phyloP scores from a whole-genome alignment of 441 rosid species.

The Geranium incanum region DNA sequence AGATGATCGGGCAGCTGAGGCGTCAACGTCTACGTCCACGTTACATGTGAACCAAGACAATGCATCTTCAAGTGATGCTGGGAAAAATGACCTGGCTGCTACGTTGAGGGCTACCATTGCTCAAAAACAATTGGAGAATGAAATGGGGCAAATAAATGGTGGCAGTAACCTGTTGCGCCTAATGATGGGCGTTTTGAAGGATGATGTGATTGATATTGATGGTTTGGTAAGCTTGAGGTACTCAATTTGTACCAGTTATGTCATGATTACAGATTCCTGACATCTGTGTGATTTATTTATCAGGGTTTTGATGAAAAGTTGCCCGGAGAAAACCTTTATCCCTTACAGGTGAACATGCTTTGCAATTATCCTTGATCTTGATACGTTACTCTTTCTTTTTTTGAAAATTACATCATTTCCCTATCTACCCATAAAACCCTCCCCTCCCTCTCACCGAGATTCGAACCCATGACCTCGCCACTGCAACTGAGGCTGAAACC shows the following conservation, averaged over 20 bases:
- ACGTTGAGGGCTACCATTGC: constrained; percentile 87
- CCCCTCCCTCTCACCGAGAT: too few relatives aligned
- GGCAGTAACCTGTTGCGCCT: constrained; percentile 76
- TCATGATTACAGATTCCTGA: constrained; percentile 13
- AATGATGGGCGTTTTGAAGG: constrained; percentile 91
- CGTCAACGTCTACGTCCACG: constrained; percentile 64
- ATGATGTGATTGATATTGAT: constrained; percentile 84
- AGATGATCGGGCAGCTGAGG: constrained; percentile 50
- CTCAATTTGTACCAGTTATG: constrained; percentile 16
- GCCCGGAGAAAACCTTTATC: constrained; percentile 81
- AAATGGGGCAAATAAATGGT: constrained; percentile 62
- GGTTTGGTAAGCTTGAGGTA: constrained; percentile 64
- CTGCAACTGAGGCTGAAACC: too few relatives aligned
- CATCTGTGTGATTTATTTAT: constrained; percentile 7
- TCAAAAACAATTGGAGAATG: constrained; percentile 87
- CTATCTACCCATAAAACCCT: too few relatives aligned
- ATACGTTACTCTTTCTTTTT: not conserved
- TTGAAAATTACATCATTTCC: too few relatives aligned
- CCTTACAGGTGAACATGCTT: constrained; percentile 56
- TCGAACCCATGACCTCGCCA: too few relatives aligned
- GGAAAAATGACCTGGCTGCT: constrained; percentile 82
- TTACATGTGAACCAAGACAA: constrained; percentile 51
- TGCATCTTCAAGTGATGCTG: constrained; percentile 46
- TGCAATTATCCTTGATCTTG: constrained; percentile 12
- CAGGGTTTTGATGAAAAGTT: constrained; percentile 82